Evolutionary conservation across 371 early-diverging fungal genomes (phyloP).

Genomic region (Umbelopsis sp.): DNA sequence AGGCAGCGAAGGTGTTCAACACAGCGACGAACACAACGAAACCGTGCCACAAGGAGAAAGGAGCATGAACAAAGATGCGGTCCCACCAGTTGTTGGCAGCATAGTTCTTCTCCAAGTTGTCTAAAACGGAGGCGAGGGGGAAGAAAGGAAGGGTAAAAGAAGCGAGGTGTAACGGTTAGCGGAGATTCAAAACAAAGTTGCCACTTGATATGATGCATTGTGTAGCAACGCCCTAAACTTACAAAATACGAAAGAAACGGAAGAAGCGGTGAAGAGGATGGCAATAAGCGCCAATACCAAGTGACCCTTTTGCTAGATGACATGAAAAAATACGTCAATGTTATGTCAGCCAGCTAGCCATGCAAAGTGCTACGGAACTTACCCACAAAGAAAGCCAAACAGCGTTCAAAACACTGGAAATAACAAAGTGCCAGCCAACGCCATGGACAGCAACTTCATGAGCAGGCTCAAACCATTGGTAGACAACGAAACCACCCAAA

Average conservation of each 20-base stretch:
- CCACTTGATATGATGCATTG: not conserved
- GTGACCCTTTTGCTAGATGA: slow-evolving; percentile 38
- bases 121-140: slow-evolving; percentile 23
- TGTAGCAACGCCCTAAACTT: slow-evolving; percentile 26
- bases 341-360: not conserved
- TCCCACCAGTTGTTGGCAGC: slow-evolving; percentile 51
- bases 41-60: slow-evolving; percentile 77
- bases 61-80: slow-evolving; percentile 68
- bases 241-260: slow-evolving; percentile 55
- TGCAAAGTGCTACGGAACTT: slow-evolving; percentile 25
- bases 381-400: slow-evolving; percentile 68
- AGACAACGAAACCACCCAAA: slow-evolving; percentile 67
- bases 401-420: slow-evolving; percentile 60
- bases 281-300: slow-evolving; percentile 51
- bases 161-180: slow-evolving; percentile 2
- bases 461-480: slow-evolving; percentile 65
- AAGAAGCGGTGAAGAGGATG: slow-evolving; percentile 48
- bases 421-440: slow-evolving; percentile 70
- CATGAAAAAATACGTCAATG: slow-evolving; percentile 22
- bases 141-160: slow-evolving; percentile 21
- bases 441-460: slow-evolving; percentile 67
- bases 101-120: slow-evolving; percentile 53
- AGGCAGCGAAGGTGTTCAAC: slow-evolving; percentile 64
- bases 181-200: slow-evolving; percentile 13
- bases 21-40: slow-evolving; percentile 67